These are phyloP conservation scores for Primulina tabacum DNA, from an alignment of 257 asterid species.

Conservation along the genomic window DNA sequence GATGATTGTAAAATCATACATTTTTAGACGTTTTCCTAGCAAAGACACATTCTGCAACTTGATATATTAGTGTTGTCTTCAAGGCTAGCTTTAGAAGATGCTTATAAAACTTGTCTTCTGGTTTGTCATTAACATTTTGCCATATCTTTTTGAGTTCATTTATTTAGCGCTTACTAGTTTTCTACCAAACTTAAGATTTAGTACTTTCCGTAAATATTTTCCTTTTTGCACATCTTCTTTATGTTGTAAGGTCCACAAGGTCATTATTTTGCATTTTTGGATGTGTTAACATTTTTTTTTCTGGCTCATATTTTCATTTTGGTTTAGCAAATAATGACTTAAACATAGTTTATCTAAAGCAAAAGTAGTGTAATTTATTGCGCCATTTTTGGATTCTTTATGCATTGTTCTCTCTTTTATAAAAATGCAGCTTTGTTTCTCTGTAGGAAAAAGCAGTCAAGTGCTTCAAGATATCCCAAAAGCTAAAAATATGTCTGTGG, in stretches of 20 bases:
- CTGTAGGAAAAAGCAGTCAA: constrained; percentile 31
- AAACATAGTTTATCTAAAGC: not conserved
- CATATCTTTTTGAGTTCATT: not conserved
- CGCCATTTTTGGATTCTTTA: not conserved
- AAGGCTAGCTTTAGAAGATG: not conserved
- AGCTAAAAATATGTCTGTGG: constrained; percentile 30
- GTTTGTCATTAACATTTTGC: not conserved
- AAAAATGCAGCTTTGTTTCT: constrained; percentile 4
- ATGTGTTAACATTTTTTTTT: not conserved
- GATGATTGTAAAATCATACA: not conserved
- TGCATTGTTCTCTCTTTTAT: constrained; percentile 1
- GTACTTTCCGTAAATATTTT: not conserved
- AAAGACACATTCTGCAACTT: not conserved
- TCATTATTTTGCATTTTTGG: not conserved
- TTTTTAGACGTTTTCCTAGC: too few species aligned
- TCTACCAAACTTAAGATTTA: too few species aligned
- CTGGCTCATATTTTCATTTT: not conserved
- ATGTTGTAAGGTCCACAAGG: not conserved
- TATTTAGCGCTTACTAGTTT: not conserved
- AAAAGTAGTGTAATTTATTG: not conserved
- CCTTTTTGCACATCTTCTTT: not conserved
- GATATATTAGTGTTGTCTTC: not conserved
- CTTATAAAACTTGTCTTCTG: not conserved
- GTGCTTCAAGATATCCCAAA: constrained; percentile 28
- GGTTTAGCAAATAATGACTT: not conserved